Percentiles rank a stretch among this genome's conserved stretches.
These are phyloP conservation scores for Umbelopsis isabellina DNA, from an alignment of 192 early-diverging fungal species.

Conservation along the genomic window DNA sequence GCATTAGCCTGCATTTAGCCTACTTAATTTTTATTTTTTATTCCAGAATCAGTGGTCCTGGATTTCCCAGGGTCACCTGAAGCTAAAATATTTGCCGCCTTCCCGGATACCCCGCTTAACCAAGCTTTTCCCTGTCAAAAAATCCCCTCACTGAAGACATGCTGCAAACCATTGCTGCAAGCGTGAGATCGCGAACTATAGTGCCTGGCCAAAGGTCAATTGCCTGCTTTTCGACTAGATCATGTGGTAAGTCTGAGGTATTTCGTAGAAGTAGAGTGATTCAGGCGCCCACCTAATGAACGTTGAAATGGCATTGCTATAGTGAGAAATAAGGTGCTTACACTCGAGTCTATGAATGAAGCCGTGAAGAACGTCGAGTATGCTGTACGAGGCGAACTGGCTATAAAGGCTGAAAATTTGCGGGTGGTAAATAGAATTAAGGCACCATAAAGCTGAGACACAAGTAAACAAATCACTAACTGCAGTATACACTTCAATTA, in stretches of 20 bases:
- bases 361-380: slow-evolving; percentile 82
- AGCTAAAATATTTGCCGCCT: background rate
- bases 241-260: background rate
- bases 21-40: too few relatives aligned
- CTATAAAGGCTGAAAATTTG: slow-evolving; percentile 91
- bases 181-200: background rate
- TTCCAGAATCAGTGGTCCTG: too few relatives aligned
- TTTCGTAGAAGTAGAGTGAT: background rate
- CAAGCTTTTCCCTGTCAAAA: background rate
- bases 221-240: background rate
- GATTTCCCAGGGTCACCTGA: slow-evolving; percentile 15
- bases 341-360: slow-evolving; percentile 71
- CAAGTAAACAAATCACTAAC: background rate
- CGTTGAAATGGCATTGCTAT: background rate
- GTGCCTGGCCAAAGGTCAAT: background rate
- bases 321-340: slow-evolving; percentile 63
- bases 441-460: background rate
- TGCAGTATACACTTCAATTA: background rate
- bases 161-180: background rate
- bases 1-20: too few relatives aligned
- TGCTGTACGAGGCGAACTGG: slow-evolving; percentile 93
- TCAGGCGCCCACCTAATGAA: background rate
- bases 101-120: background rate
- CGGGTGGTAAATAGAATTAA: slow-evolving; percentile 44
- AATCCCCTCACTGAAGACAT: background rate